These are phyloP conservation scores for Pichia cabralensis DNA, from an alignment of 805 yeast species.

Conservation along the genomic window DNA sequence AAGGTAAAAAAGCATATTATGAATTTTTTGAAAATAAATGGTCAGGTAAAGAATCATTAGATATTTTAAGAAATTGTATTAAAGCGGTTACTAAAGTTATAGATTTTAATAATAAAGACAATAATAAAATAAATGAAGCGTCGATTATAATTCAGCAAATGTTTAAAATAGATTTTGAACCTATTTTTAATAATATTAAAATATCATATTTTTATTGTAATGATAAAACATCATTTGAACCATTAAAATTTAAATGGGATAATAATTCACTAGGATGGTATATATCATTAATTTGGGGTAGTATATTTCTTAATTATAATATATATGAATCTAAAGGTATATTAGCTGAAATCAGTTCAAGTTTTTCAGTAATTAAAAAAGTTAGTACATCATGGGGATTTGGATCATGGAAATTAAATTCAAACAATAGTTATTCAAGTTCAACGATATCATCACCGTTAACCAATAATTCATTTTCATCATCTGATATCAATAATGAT, in stretches of 20 bases:
- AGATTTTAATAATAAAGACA: not conserved
- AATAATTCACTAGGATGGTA: slow-evolving; percentile 67
- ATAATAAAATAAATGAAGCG: slow-evolving; percentile 1
- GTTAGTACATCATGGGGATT: slow-evolving; percentile 29
- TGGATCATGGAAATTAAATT: slow-evolving; percentile 13
- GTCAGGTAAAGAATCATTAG: slow-evolving; percentile 43
- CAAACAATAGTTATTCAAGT: too few species aligned
- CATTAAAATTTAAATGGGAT: slow-evolving; percentile 54
- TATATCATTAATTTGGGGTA: slow-evolving; percentile 52
- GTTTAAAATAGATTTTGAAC: slow-evolving; percentile 25
- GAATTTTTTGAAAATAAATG: slow-evolving; percentile 41
- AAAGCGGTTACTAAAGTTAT: not conserved
- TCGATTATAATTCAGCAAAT: slow-evolving; percentile 31
- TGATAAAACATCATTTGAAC: slow-evolving; percentile 30
- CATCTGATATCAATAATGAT: slow-evolving; percentile 7
- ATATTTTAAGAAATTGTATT: slow-evolving; percentile 2
- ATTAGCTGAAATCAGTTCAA: slow-evolving; percentile 27
- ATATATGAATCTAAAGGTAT: slow-evolving; percentile 21
- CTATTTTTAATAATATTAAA: slow-evolving; percentile 8
- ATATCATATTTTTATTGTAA: slow-evolving; percentile 33
- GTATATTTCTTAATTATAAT: slow-evolving; percentile 35
- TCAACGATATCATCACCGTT: not conserved
- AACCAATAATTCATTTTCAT: slow-evolving; percentile 4
- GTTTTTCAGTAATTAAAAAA: slow-evolving; percentile 24
- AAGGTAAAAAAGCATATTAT: slow-evolving; percentile 41